These are phyloP conservation scores for Boletus rex-veris DNA, from an alignment of 768 basidiomycete genomes.

Conservation along the genomic window DNA sequence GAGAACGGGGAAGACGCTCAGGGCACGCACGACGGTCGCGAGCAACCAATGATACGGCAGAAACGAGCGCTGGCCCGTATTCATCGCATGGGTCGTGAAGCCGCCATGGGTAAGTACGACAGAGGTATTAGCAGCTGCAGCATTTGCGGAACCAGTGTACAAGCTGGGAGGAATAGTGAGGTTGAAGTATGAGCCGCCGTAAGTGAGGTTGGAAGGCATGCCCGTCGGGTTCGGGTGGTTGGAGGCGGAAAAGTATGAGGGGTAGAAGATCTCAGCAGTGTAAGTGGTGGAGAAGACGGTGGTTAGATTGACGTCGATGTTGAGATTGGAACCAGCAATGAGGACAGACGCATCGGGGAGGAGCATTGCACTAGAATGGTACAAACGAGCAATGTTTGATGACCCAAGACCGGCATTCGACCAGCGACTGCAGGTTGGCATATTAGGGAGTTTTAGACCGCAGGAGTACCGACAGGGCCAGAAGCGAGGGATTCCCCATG, in stretches of 20 bases:
- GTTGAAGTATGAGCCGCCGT: constrained; percentile 83
- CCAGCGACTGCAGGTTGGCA: constrained; percentile 70
- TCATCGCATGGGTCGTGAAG: constrained; percentile 84
- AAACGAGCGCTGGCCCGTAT: constrained; percentile 85
- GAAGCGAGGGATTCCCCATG: constrained; percentile 80
- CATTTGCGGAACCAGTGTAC: constrained; percentile 63
- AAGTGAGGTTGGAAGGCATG: constrained; percentile 70
- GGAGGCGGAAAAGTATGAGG: constrained; percentile 74
- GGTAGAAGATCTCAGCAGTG: constrained; percentile 86
- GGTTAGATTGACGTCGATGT: constrained; percentile 72
- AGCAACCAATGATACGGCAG: constrained; percentile 96
- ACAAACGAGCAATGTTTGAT: constrained; percentile 75
- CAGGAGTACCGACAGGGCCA: constrained; percentile 73
- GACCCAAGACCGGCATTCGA: constrained; percentile 61
- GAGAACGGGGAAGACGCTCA: not conserved
- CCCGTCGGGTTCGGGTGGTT: constrained; percentile 68
- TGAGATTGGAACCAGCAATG: constrained; percentile 92
- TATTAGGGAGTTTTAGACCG: constrained; percentile 79
- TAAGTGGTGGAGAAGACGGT: constrained; percentile 76
- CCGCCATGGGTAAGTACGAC: constrained; percentile 83
- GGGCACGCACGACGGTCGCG: constrained; percentile 64
- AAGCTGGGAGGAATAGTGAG: constrained; percentile 63
- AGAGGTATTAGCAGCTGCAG: constrained; percentile 69
- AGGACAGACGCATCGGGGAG: constrained; percentile 85
- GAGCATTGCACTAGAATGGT: constrained; percentile 88